Evolutionary conservation across 2,329 filamentous ascomycete species (phyloP), one percentile per base, ranked within the genome.

Genomic region (Hypoxylon sp.): DNA sequence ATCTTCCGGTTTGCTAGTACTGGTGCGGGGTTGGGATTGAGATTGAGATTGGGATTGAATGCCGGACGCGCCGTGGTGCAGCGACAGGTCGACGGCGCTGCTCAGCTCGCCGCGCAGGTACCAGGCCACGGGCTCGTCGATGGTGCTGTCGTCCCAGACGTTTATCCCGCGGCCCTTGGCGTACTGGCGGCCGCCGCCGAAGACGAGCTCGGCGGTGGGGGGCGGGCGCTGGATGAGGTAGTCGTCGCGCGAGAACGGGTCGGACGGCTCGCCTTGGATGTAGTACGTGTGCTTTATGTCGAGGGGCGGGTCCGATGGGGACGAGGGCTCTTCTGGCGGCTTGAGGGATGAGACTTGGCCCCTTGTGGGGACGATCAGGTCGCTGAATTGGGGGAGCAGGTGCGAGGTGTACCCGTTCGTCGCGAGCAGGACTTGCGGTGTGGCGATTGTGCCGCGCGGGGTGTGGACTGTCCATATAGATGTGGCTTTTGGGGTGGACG

Each of bases 401-500:
- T 89, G 84, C 1, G 92, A 92, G 0, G 93, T 94, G 77, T 97
- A 96, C 2, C 83, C 94, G 74, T 97, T 97, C 0, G 91, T 95
- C 3, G 92, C 91, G 14, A 97, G 84, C 16, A 97, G 83, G 18
- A 97, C 86, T 32, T 86, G 83, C 11, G 81, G 79, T 0, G 93
- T 83, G 0, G 76, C 75, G 58, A 96, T 84, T 42, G 78, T 80
- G n/a, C 93, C 93, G 20, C 93, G 87, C 0, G 83, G 78, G 0
- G 93, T 96, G 48, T 88, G 81, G 0, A 93, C 80, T 0, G 83
- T 81, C 87, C 91, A 94, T 2, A 74, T 73, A 8, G 72, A 68
- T 18, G 51, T 40, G 7, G 42, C 24, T 45, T 22, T 40, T 16
- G 32, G 5, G 20, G 18, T 11, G 5, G 18, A 58, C 26, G 52